Evolutionary conservation across 805 yeast species (phyloP).

Genomic region (Nakazawaea peltata): DNA sequence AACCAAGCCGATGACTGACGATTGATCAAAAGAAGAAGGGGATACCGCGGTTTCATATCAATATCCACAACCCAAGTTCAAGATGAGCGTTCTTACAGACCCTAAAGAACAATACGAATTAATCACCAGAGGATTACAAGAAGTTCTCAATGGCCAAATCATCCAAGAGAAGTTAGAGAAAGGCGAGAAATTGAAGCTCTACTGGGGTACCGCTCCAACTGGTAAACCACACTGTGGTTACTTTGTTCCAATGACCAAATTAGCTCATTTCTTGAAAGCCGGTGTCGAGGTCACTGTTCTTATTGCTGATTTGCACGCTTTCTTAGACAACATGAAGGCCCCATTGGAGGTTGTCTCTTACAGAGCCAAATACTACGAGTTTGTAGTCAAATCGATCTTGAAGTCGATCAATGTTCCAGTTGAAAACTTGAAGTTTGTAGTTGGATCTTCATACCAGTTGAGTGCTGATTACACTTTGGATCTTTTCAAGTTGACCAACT

Average conservation of each 20-base stretch:
- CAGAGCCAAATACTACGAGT: conserved; percentile 88
- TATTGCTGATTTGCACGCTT: conserved; percentile 94
- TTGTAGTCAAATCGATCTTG: conserved; percentile 75
- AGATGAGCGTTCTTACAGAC: conserved; percentile 26
- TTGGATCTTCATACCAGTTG: conserved; percentile 88
- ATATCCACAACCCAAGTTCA: too few relatives aligned
- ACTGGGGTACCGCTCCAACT: conserved; percentile 99
- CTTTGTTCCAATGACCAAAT: conserved; percentile 94
- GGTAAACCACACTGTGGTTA: conserved; percentile 99
- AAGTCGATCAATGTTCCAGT: conserved; percentile 85
- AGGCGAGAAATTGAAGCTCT: conserved; percentile 73
- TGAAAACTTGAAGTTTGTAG: conserved; percentile 74
- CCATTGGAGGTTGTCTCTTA: conserved; percentile 82
- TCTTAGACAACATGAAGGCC: conserved; percentile 97
- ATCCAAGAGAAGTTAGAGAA: conserved; percentile 76
- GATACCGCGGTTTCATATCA: too few relatives aligned
- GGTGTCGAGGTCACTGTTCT: conserved; percentile 92
- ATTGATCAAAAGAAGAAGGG: not conserved
- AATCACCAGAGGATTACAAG: conserved; percentile 84
- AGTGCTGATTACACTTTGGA: conserved; percentile 78
- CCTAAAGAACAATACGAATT: conserved; percentile 62
- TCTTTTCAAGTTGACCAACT: conserved; percentile 75
- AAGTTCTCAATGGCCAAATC: conserved; percentile 81
- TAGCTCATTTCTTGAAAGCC: conserved; percentile 91
- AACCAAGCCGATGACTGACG: not conserved